phyloP scores from a whole-genome alignment of 805 yeast species.

The Ogataea neopini region DNA sequence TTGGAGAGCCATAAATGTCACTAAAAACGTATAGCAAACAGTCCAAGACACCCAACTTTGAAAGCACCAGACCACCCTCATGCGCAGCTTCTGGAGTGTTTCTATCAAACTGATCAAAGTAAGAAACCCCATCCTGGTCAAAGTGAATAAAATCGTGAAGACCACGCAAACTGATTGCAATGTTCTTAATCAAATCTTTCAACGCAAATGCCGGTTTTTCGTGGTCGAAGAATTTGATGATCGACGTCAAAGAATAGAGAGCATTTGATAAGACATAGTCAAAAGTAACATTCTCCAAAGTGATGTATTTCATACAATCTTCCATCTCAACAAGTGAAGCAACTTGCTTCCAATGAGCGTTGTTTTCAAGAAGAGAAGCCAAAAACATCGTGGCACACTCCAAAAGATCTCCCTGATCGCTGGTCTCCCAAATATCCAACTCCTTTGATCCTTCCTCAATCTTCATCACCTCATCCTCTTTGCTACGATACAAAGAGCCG shows the following conservation, averaged over 20 bases:
- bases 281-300: conserved; percentile 56
- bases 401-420: conserved; percentile 45
- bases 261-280: conserved; percentile 61
- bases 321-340: conserved; percentile 40
- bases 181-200: conserved; percentile 19
- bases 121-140: conserved; percentile 35
- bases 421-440: conserved; percentile 55
- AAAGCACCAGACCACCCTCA: conserved; percentile 37
- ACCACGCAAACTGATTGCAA: conserved; percentile 17
- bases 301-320: conserved; percentile 50
- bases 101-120: conserved; percentile 37
- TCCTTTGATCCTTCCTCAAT: conserved; percentile 43
- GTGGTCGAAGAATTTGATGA: conserved; percentile 57
- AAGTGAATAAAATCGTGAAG: conserved; percentile 32
- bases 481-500: conserved; percentile 42
- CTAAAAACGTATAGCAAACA: conserved; percentile 53
- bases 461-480: conserved; percentile 43
- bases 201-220: conserved; percentile 51
- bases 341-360: conserved; percentile 47
- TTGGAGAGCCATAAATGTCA: conserved; percentile 57
- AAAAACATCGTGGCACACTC: conserved; percentile 54
- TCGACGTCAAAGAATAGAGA: conserved; percentile 51
- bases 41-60: conserved; percentile 40
- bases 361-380: conserved; percentile 53
- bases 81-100: conserved; percentile 22